Evolutionary conservation across 2,329 filamentous ascomycete species (phyloP).

Genomic region (Aspergillus ruber): DNA sequence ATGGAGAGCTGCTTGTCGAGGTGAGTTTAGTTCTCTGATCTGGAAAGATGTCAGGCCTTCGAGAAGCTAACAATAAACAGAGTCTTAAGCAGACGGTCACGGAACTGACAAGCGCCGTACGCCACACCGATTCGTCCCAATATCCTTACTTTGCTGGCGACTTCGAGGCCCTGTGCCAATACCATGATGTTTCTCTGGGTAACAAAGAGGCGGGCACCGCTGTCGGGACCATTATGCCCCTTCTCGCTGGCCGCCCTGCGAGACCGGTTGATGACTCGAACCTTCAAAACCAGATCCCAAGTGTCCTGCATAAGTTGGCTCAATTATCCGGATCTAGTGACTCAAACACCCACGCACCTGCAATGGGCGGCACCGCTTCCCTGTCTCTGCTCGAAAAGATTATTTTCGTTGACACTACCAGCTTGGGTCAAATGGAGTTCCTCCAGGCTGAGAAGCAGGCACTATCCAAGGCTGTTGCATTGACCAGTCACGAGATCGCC

Average conservation of each 20-base stretch:
- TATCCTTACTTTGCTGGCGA: constrained; percentile 40
- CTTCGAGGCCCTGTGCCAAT: constrained; percentile 44
- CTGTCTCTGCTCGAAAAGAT: constrained; percentile 52
- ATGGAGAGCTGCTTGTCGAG: constrained; percentile 29
- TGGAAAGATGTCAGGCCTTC: not conserved
- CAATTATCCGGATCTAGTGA: constrained; percentile 29
- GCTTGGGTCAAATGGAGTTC: constrained; percentile 55
- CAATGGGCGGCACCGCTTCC: constrained; percentile 46
- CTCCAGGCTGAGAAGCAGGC: constrained; percentile 60
- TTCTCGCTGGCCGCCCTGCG: constrained; percentile 34
- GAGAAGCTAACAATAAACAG: constrained; percentile 8
- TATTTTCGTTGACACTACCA: constrained; percentile 46
- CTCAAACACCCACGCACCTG: constrained; percentile 29
- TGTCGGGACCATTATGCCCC: constrained; percentile 18
- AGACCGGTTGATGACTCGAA: constrained; percentile 27
- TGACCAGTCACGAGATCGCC: constrained; percentile 45
- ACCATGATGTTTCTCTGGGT: constrained; percentile 29
- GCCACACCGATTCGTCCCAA: constrained; percentile 21
- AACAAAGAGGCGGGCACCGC: not conserved
- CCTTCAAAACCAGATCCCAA: constrained; percentile 26
- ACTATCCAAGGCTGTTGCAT: constrained; percentile 51
- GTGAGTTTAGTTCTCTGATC: constrained; percentile 11
- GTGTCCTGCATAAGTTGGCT: constrained; percentile 29
- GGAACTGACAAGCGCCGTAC: constrained; percentile 27
- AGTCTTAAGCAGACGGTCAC: constrained; percentile 33